Evolutionary conservation across 192 early-diverging fungal species (phyloP).

Genomic region (Rhizophagus prolifer): DNA sequence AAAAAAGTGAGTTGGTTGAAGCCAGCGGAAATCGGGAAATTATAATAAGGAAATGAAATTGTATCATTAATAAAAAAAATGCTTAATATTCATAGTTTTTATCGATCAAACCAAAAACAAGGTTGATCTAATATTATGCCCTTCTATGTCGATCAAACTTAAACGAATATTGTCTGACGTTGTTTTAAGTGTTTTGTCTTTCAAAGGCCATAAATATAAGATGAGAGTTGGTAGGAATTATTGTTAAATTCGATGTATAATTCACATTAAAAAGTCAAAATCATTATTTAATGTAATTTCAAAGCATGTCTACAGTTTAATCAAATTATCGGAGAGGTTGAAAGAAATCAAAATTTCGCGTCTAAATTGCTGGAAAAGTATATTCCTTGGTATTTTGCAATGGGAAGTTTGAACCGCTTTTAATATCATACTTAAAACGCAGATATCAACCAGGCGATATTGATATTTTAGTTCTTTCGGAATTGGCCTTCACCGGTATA

Average conservation of each 20-base stretch:
- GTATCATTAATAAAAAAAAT: no score
- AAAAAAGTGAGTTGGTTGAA: background rate
- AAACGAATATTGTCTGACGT: background rate
- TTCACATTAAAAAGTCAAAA: background rate
- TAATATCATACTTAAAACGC: background rate
- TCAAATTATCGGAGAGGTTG: conserved; percentile 12
- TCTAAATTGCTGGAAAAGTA: conserved; percentile 8
- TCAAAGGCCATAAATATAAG: background rate
- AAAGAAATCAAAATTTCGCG: conserved; percentile 17
- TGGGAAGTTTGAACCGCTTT: no score
- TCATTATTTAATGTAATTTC: background rate
- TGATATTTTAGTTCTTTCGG: conserved; percentile 72
- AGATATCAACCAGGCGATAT: conserved; percentile 55
- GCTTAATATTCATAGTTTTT: no score
- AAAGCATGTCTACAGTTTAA: conserved; percentile 22
- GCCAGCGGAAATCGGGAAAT: background rate
- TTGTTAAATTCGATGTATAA: background rate
- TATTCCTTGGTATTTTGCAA: background rate
- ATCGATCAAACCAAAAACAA: no score
- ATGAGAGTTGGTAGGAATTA: background rate
- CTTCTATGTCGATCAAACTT: no score
- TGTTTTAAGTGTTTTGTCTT: background rate
- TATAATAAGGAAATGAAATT: background rate
- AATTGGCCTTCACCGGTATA: conserved; percentile 77
- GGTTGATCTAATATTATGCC: no score